phyloP scores from a whole-genome alignment of 2,329 filamentous ascomycete species.

The Aspergillus novofumigatus region DNA sequence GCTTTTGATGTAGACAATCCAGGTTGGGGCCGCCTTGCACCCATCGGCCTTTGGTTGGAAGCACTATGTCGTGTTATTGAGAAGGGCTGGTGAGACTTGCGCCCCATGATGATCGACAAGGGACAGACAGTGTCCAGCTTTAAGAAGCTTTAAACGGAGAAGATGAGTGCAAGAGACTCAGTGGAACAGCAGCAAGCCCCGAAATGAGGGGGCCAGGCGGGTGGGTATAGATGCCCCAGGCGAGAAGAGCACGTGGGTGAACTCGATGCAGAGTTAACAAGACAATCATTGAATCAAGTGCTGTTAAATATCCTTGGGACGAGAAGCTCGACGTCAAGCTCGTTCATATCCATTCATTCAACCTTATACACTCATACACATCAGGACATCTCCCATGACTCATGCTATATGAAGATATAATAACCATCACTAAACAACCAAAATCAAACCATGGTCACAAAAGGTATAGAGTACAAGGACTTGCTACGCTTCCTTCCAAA shows the following conservation, averaged over 20 bases:
- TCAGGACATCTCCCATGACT: not conserved
- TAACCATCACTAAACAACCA: not conserved
- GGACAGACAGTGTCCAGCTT: not conserved
- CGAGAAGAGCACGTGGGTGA: not conserved
- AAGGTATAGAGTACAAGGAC: not conserved
- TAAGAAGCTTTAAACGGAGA: not conserved
- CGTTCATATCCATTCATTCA: not conserved
- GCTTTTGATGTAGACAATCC: conserved; percentile 6
- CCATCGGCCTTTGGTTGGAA: conserved; percentile 9
- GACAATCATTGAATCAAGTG: not conserved
- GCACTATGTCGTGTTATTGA: conserved; percentile 8
- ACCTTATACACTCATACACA: not conserved
- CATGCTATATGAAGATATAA: not conserved
- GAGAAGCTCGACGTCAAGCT: not conserved
- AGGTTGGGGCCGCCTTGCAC: conserved; percentile 1
- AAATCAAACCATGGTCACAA: not conserved
- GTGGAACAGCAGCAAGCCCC: not conserved
- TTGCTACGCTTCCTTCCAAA: not conserved
- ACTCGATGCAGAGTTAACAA: not conserved
- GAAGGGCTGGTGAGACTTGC: conserved; percentile 3
- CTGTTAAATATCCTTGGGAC: not conserved
- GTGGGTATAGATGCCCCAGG: not conserved
- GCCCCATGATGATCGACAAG: conserved; percentile 14
- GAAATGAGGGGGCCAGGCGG: not conserved
- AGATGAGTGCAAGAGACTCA: not conserved